Percentiles rank a stretch among this genome's conserved stretches.
These are phyloP conservation scores for Colletotrichum siamense DNA, from an alignment of 2,329 filamentous ascomycete genomes.

Conservation along the genomic window DNA sequence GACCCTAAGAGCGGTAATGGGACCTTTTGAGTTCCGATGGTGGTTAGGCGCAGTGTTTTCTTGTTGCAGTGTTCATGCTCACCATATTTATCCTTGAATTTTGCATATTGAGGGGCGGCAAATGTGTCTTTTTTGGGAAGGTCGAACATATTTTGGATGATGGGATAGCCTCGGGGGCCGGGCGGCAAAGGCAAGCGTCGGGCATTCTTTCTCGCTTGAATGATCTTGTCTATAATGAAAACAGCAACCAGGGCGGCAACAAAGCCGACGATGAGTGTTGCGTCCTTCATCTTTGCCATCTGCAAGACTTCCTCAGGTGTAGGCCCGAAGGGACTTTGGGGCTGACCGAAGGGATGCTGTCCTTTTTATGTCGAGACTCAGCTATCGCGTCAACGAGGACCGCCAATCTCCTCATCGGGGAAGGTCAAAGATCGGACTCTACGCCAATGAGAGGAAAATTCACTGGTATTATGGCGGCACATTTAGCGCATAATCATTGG, in stretches of 20 bases:
- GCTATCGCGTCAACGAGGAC: not conserved
- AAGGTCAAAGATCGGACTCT: not conserved
- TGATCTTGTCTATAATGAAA: not conserved
- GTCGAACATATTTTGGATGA: slow-evolving; percentile 52
- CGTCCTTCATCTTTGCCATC: not conserved
- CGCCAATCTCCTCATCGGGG: not conserved
- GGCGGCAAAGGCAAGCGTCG: slow-evolving; percentile 16
- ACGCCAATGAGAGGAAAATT: not conserved
- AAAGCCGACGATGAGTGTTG: not conserved
- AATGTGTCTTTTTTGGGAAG: slow-evolving; percentile 37
- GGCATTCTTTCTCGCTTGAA: not conserved
- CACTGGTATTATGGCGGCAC: not conserved
- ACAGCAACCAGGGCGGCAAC: not conserved
- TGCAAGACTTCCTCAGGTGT: not conserved
- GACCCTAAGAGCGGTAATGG: slow-evolving; percentile 36
- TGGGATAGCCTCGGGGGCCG: slow-evolving; percentile 36
- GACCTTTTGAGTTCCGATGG: slow-evolving; percentile 1
- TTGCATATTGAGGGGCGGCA: slow-evolving; percentile 37
- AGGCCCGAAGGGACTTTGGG: not conserved
- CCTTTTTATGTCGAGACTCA: not conserved
- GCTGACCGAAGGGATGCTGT: not conserved
- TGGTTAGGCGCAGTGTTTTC: not conserved
- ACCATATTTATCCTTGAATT: slow-evolving; percentile 36
- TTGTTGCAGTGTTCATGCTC: not conserved
- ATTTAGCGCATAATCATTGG: not conserved